Base-by-base conservation (phyloP, 1,139 yeast species). In the Hanseniaspora uvarum region DNA sequence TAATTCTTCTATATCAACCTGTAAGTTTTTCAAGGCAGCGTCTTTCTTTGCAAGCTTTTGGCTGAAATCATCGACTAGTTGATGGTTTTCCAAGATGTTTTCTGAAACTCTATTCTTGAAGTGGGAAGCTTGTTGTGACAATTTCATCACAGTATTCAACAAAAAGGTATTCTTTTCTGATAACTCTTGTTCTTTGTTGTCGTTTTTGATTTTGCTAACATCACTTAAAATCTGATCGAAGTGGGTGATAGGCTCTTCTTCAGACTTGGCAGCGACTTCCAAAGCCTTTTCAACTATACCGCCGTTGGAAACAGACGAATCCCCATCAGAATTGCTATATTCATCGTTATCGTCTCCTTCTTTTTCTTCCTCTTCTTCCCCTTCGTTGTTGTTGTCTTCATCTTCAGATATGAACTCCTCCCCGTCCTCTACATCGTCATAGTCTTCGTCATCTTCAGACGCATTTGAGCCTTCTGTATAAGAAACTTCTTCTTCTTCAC, bases 81-180 rank as follows among this genome's bases (percentile, higher is more conserved):
- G 40, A 21, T 49, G 43, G 2, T 43, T 41, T 19, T 41, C 53
- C 19, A 49, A 18, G 8, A 49, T 26, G 6, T 14, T 23, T 6
- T 41, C 41, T 7, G 30, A 24, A 21, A 36, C 45, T 43, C 28
- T 41, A 14, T 24, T 43, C 36, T 43, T 49, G 19, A 41, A 49
- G 12, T n/a, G 23, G 3, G 54, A 44, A 3, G 49, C 49, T 37
- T 51, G 49, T n/a, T 28, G 38, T 18, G 48, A 37, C 10, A 44
- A 30, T 7, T 51, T 51, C 39, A 41, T 44, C 2, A 38, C 26
- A n/a, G 34, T 37, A 4, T 23, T n/a, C 5, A 51, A 26, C 33
- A 51, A 44, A 23, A 37, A 37, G n/a, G n/a, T 37, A n/a, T 49
- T 49, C 31, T 49, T 49, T 34, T 41, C 18, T 10, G 37, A n/a